Evolutionary conservation across 1,139 yeast species (phyloP).

Genomic region (Lodderomyces oxycetoniae): DNA sequence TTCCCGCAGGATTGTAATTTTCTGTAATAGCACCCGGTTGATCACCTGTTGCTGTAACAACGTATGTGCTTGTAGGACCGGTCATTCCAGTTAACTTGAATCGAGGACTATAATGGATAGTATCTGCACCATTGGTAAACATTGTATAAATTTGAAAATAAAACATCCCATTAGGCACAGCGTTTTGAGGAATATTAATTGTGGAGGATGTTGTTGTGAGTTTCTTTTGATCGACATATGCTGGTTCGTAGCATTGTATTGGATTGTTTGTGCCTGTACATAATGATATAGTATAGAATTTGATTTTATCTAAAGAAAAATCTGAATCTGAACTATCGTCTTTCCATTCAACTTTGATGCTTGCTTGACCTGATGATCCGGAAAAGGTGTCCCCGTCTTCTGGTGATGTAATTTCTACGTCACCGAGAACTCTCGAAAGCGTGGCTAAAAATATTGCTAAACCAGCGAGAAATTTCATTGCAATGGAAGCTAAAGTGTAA

Average conservation of each 20-base stretch:
- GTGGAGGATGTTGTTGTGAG: conserved; percentile 26
- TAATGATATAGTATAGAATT: conserved; percentile 48
- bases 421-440: conserved; percentile 31
- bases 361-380: conserved; percentile 45
- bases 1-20: conserved; percentile 27
- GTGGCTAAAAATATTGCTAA: not conserved
- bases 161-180: conserved; percentile 60
- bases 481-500: not conserved
- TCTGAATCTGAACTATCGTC: conserved; percentile 43
- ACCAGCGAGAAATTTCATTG: too few species aligned
- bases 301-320: conserved; percentile 34
- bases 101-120: conserved; percentile 71
- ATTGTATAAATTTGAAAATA: conserved; percentile 59
- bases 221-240: conserved; percentile 15
- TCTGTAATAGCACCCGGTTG: conserved; percentile 26
- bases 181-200: conserved; percentile 37
- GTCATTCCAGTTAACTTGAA: conserved; percentile 66
- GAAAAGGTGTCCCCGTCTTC: conserved; percentile 42
- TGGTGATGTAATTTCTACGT: conserved; percentile 56
- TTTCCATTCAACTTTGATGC: conserved; percentile 55
- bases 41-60: conserved; percentile 26
- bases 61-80: conserved; percentile 44
- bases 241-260: conserved; percentile 34
- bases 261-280: conserved; percentile 60
- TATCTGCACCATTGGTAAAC: conserved; percentile 38